These are phyloP conservation scores for Hydrangea macrophylla DNA, from an alignment of 148 eudicot species.

Conservation along the genomic window DNA sequence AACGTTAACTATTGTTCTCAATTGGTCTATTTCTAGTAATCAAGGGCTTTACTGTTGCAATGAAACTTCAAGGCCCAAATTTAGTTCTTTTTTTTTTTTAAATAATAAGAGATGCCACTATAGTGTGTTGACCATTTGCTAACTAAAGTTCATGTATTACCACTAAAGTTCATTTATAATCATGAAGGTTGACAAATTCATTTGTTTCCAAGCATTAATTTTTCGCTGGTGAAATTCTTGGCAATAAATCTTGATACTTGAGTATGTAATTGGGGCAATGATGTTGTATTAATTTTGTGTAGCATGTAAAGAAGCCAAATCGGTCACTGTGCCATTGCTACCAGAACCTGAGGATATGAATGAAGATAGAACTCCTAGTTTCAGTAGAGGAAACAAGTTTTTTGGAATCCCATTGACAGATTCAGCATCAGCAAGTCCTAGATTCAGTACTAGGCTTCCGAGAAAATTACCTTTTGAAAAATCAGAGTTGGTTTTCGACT, in stretches of 20 bases:
- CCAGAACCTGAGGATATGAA: slow-evolving; percentile 46
- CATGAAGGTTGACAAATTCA: neutral
- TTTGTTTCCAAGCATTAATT: neutral
- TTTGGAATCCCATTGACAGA: slow-evolving; percentile 48
- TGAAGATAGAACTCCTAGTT: slow-evolving; percentile 49
- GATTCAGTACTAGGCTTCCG: slow-evolving; percentile 40
- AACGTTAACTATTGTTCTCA: too few species aligned
- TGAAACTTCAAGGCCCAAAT: too few species aligned
- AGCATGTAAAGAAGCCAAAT: slow-evolving; percentile 40
- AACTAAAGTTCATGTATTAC: neutral
- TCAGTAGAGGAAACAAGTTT: slow-evolving; percentile 38
- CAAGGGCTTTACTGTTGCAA: neutral
- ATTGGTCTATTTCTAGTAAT: too few species aligned
- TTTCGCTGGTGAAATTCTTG: neutral
- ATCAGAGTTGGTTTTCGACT: slow-evolving; percentile 45
- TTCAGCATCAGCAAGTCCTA: slow-evolving; percentile 57
- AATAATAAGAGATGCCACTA: too few species aligned
- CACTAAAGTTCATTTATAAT: neutral
- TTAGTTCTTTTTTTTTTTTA: too few species aligned
- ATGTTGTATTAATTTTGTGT: neutral
- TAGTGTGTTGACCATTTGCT: too few species aligned
- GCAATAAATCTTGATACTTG: neutral
- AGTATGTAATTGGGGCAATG: neutral
- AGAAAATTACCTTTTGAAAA: slow-evolving; percentile 52
- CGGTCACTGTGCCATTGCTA: slow-evolving; percentile 23